These are phyloP conservation scores for Blastomyces gilchristii DNA, from an alignment of 2,329 filamentous ascomycete genomes.

Conservation along the genomic window DNA sequence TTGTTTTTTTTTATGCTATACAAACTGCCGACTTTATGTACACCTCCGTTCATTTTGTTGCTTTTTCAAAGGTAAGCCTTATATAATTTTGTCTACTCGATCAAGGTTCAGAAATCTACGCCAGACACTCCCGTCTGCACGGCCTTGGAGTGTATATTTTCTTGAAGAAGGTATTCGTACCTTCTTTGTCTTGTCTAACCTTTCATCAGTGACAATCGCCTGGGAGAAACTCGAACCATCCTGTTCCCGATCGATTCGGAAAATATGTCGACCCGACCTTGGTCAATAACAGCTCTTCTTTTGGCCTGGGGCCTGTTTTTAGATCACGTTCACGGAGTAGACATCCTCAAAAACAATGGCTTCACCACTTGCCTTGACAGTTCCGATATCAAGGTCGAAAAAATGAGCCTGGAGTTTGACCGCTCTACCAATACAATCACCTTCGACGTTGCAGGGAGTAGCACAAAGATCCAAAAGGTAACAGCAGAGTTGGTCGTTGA, in stretches of 20 bases:
- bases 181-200: not conserved
- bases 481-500: slow-evolving; percentile 63
- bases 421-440: slow-evolving; percentile 59
- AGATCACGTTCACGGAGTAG: slow-evolving; percentile 47
- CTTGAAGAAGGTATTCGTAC: not conserved
- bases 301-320: slow-evolving; percentile 23
- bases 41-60: not conserved
- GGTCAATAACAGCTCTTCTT: slow-evolving; percentile 15
- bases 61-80: not conserved
- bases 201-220: not conserved
- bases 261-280: slow-evolving; percentile 22
- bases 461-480: slow-evolving; percentile 64
- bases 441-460: slow-evolving; percentile 76
- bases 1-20: not conserved
- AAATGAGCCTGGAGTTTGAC: slow-evolving; percentile 69
- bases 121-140: not conserved
- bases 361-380: slow-evolving; percentile 59
- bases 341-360: slow-evolving; percentile 69
- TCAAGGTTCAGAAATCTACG: not conserved
- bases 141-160: not conserved
- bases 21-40: not conserved
- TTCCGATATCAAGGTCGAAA: slow-evolving; percentile 58
- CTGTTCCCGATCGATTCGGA: not conserved
- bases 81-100: not conserved
- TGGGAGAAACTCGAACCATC: not conserved